These are phyloP conservation scores for Aspergillus nanangensis DNA, from an alignment of 495 filamentous ascomycete species.

Conservation along the genomic window DNA sequence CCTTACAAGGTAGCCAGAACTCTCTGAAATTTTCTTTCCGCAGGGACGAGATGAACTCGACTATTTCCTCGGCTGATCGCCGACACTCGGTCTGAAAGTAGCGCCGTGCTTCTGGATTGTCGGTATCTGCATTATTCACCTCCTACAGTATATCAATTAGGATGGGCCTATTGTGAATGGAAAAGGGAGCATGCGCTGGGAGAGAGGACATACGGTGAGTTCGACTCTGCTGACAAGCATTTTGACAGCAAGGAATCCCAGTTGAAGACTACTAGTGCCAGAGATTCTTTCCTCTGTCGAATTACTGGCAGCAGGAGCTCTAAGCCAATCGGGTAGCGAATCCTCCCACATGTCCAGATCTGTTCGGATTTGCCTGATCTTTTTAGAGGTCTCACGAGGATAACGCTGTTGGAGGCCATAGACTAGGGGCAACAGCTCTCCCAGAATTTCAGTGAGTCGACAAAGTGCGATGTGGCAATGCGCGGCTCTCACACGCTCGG, in stretches of 20 bases:
- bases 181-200: not conserved
- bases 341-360: slow-evolving; percentile 46
- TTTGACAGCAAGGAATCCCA: slow-evolving; percentile 47
- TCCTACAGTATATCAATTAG: slow-evolving; percentile 24
- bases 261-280: slow-evolving; percentile 46
- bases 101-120: slow-evolving; percentile 40
- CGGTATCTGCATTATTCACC: slow-evolving; percentile 38
- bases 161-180: not conserved
- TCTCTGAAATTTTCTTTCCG: slow-evolving; percentile 40
- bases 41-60: slow-evolving; percentile 46
- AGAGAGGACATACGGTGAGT: slow-evolving; percentile 34
- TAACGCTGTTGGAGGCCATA: slow-evolving; percentile 41
- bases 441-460: slow-evolving; percentile 48
- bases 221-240: slow-evolving; percentile 50
- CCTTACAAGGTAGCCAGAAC: slow-evolving; percentile 47
- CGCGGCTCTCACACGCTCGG: slow-evolving; percentile 40
- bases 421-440: slow-evolving; percentile 46
- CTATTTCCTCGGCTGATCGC: slow-evolving; percentile 46
- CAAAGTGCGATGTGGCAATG: slow-evolving; percentile 50
- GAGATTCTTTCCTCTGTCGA: slow-evolving; percentile 28
- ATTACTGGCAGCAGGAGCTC: slow-evolving; percentile 16
- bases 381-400: slow-evolving; percentile 38
- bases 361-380: slow-evolving; percentile 36
- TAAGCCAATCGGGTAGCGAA: slow-evolving; percentile 40
- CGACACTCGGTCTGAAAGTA: slow-evolving; percentile 49